These are phyloP conservation scores for Ramalina intermedia DNA, from an alignment of 495 filamentous ascomycete genomes.

Conservation along the genomic window DNA sequence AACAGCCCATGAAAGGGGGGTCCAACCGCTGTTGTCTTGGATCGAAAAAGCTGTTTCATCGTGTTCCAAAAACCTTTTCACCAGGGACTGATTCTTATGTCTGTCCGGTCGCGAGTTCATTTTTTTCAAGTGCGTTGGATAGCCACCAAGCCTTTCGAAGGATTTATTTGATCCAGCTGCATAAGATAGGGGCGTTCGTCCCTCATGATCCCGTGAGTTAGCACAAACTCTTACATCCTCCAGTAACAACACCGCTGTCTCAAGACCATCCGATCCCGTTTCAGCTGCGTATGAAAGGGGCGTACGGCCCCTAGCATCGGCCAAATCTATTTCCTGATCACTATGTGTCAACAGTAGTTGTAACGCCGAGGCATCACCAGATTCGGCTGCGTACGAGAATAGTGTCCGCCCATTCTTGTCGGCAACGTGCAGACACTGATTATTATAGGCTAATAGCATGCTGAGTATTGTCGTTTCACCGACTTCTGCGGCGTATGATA, in stretches of 20 bases:
- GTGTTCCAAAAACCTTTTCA: conserved; percentile 3
- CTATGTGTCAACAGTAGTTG: not conserved
- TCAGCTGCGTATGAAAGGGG: not conserved
- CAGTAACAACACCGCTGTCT: not conserved
- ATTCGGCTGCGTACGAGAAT: not conserved
- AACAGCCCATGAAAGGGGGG: conserved; percentile 14
- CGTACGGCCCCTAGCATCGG: not conserved
- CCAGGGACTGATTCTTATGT: not conserved
- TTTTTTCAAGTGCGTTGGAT: too few relatives aligned
- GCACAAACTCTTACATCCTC: not conserved
- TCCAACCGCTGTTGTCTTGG: conserved; percentile 3
- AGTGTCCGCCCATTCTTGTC: conserved; percentile 3
- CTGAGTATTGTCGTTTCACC: conserved; percentile 4
- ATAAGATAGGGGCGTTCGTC: not conserved
- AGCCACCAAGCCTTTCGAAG: not conserved
- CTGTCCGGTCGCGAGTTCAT: too few relatives aligned
- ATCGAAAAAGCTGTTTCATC: not conserved
- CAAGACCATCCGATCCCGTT: not conserved
- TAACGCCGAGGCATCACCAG: too few relatives aligned
- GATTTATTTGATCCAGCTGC: not conserved
- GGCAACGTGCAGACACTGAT: not conserved
- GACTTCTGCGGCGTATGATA: not conserved
- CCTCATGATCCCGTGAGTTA: not conserved
- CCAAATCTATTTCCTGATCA: not conserved
- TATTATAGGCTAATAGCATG: not conserved